Conservation (phyloP, 257 asterid species). For the Craterostigma plantagineum region DNA sequence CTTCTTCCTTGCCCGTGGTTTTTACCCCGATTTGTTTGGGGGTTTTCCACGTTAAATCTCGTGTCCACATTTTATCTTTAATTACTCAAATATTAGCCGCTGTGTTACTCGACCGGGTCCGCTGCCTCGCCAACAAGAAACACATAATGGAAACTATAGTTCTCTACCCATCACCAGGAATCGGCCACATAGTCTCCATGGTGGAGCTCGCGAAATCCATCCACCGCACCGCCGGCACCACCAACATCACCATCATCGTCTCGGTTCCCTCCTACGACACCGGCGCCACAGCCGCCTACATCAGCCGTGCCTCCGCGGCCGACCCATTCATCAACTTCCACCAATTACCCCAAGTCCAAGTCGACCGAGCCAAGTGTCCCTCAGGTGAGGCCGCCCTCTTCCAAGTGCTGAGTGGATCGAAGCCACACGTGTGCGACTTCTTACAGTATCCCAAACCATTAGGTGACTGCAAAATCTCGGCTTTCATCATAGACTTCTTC, state of each 20-base stretch:
- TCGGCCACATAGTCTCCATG: conserved; percentile 61
- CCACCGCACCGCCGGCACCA: conserved; percentile 24
- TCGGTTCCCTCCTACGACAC: conserved; percentile 22
- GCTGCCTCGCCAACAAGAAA: too few relatives aligned
- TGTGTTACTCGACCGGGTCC: too few relatives aligned
- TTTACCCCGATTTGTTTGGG: too few relatives aligned
- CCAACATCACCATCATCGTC: conserved; percentile 18
- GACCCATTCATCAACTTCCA: conserved; percentile 44
- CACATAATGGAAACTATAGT: conserved; percentile 12
- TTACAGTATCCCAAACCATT: conserved; percentile 14
- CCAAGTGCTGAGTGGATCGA: conserved; percentile 21
- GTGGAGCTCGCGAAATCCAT: conserved; percentile 55
- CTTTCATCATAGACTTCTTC: conserved; percentile 46
- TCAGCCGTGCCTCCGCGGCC: conserved; percentile 27
- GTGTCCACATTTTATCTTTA: too few relatives aligned
- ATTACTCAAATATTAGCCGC: too few relatives aligned
- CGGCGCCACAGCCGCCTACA: conserved; percentile 37
- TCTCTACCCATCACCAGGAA: conserved; percentile 50
- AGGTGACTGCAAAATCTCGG: conserved; percentile 12
- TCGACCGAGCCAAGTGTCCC: conserved; percentile 18
- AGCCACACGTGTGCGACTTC: conserved; percentile 25
- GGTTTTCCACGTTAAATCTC: too few relatives aligned
- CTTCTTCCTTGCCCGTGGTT: too few relatives aligned
- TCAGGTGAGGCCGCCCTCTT: conserved; percentile 23
- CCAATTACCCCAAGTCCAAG: conserved; percentile 23